Evolutionary conservation across 23 red algal genomes (phyloP).

Genomic region (Porphyridium purpureum): DNA sequence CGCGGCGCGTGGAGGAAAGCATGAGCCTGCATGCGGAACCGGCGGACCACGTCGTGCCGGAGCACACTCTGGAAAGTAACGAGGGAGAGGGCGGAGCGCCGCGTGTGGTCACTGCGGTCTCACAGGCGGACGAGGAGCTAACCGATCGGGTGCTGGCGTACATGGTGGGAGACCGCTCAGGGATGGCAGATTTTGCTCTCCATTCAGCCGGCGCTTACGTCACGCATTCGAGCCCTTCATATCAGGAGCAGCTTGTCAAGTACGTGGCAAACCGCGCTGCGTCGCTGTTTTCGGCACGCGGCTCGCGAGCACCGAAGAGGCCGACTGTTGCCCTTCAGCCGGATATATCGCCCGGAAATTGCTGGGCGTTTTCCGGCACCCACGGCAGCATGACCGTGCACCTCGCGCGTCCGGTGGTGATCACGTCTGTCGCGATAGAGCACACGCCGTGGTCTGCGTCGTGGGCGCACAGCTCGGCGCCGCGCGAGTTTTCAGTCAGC

Average conservation of each 20-base stretch:
- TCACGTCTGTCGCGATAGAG: constrained; percentile 28
- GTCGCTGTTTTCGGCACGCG: constrained; percentile 11
- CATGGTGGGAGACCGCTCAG: too few species aligned
- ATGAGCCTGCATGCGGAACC: too few species aligned
- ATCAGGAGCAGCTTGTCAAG: constrained; percentile 1
- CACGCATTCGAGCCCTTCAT: constrained; percentile 8
- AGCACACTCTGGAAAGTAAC: too few species aligned
- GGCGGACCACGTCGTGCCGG: too few species aligned
- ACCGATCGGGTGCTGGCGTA: not conserved
- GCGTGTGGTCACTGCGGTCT: not conserved
- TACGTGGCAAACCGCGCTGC: constrained; percentile 15
- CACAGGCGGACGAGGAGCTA: not conserved
- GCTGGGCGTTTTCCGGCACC: constrained; percentile 39
- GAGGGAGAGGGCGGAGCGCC: too few species aligned
- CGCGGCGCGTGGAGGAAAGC: too few species aligned
- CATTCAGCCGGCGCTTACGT: constrained; percentile 24
- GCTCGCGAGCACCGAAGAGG: constrained; percentile 5
- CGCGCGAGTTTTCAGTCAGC: constrained; percentile 10
- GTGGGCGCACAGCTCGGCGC: constrained; percentile 18
- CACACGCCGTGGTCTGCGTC: constrained; percentile 25
- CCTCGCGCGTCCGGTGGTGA: constrained; percentile 15
- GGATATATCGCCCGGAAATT: constrained; percentile 35
- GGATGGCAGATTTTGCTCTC: constrained; percentile 43
- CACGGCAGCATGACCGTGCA: constrained; percentile 26
- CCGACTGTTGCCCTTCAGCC: constrained; percentile 17